Base-by-base conservation (phyloP, 1,284 basidiomycete species). In the Apiotrichum sp. region DNA sequence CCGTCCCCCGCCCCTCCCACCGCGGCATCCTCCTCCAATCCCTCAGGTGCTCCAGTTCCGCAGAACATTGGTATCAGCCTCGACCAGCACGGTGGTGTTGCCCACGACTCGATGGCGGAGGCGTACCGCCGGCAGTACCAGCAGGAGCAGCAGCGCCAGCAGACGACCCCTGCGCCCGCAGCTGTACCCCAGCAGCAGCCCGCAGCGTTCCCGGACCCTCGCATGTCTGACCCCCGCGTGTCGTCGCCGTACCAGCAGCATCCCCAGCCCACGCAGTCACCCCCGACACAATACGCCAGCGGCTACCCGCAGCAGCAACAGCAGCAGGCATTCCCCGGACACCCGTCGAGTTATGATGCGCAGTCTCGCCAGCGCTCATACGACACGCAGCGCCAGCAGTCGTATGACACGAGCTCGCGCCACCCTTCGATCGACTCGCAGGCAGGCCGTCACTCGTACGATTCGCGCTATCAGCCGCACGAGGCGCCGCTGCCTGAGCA, bases 91-190 rank as follows among this genome's bases (percentile, higher is more conserved):
- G 90, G 90, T 7, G 82, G 84, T 11, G 89, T 93, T 9, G 79
- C 85, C 29, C 83, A 86, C 62, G 89, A 93, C 75, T 82, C 84
- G 48, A 86, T 92, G 84, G 88, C 88, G 0, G 79, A 80, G 46
- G 73, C 77, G 45, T 80, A 79, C 62, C 65, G 74, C 35, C 50
- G 70, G 13, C 70, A 74, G 55, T 69, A 73, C 60, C 65, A 73
- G 55, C 66, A 71, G 48, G 67, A 71, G 49, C 71, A 70, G 53
- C 68, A 68, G 51, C 65, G 65, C 47, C 61, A 59, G 48, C 62
- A 56, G 46, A 59, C 65, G 14, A 58, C 58, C 1, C 33, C 44
- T 10, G 6, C 65, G 67, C 53, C 59, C 63, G 42, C 62, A 66
- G 38, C 66, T 64, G n/a, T 55, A 57, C 59, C 60, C 14, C 66